phyloP scores from a whole-genome alignment of 176 grass and related monocot species.

The Saccharum officinarum region DNA sequence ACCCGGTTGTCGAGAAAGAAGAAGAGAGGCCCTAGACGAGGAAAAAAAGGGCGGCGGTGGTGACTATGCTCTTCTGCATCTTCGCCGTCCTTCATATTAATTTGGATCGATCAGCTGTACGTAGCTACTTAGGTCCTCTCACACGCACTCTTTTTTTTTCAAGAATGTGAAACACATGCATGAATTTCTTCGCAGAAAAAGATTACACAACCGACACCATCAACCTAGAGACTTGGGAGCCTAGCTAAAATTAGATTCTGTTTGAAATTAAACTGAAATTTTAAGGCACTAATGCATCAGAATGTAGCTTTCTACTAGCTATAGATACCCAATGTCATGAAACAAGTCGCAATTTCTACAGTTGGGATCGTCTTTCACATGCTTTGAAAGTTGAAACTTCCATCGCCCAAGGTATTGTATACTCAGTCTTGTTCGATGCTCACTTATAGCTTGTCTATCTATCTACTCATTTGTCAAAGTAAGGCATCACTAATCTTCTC shows the following conservation, averaged over 20 bases:
- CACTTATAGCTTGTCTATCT: neutral
- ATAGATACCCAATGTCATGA: neutral
- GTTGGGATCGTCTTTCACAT: conserved; percentile 27
- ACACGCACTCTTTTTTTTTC: neutral
- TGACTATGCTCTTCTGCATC: too few species aligned
- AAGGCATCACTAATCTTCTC: conserved; percentile 8
- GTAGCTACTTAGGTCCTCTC: neutral
- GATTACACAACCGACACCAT: neutral
- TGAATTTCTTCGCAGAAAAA: neutral
- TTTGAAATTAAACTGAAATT: neutral
- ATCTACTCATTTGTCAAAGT: conserved; percentile 11
- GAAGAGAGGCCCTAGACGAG: too few species aligned
- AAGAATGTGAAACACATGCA: neutral
- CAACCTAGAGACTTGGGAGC: neutral
- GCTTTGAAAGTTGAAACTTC: neutral
- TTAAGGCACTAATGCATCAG: neutral
- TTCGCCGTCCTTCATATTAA: neutral
- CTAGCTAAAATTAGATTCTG: neutral
- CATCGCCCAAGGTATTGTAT: conserved; percentile 1
- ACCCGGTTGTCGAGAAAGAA: too few species aligned
- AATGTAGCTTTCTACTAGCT: neutral
- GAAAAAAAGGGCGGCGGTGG: too few species aligned
- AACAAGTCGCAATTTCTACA: conserved; percentile 37
- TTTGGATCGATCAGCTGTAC: neutral
- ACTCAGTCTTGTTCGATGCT: conserved; percentile 6